Base-by-base conservation (phyloP, 148 eudicot genomes). In the Arctostaphylos glauca region DNA sequence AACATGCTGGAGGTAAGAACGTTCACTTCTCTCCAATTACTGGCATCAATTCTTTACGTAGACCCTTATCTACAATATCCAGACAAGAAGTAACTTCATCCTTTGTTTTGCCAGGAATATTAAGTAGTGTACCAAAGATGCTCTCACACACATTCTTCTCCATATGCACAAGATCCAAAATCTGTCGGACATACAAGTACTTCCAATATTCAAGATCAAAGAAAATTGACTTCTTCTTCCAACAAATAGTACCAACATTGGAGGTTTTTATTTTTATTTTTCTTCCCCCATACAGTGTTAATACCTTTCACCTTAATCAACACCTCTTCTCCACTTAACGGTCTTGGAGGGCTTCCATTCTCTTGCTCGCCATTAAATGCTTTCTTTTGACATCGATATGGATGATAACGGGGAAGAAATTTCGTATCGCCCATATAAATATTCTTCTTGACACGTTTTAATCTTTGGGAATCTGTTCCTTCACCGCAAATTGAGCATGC, bases 81-180 rank as follows among this genome's bases (percentile, higher is more conserved):
- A 47, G 21, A 31, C 83, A 48, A 48, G 80, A 82, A 47, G 74
- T 80, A 23, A 79, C n/a, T 12, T 78, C 78, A 53, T 84, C 82
- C 44, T 84, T 76, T 46, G 47, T 76, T 41, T 66, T 78, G 7
- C 55, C 31, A 2, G n/a, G 13, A 44, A 83, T 70, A 53, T 80
- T 46, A 9, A 31, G 38, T 31, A 31, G 38, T 31, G 38, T 31
- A 31, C 38, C 38, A 31, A 31, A 31, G 38, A 31, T 31, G 38
- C 38, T 31, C 38, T 31, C n/a, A n/a, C n/a, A n/a, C n/a, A n/a
- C n/a, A n/a, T n/a, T n/a, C n/a, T n/a, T n/a, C n/a, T n/a, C n/a
- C n/a, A n/a, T n/a, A n/a, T n/a, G n/a, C n/a, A n/a, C n/a, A n/a
- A n/a, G n/a, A n/a, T n/a, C n/a, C n/a, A n/a, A n/a, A n/a, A n/a